Conservation (phyloP, 768 basidiomycete genomes). For the Cyclocybe aegerita region DNA sequence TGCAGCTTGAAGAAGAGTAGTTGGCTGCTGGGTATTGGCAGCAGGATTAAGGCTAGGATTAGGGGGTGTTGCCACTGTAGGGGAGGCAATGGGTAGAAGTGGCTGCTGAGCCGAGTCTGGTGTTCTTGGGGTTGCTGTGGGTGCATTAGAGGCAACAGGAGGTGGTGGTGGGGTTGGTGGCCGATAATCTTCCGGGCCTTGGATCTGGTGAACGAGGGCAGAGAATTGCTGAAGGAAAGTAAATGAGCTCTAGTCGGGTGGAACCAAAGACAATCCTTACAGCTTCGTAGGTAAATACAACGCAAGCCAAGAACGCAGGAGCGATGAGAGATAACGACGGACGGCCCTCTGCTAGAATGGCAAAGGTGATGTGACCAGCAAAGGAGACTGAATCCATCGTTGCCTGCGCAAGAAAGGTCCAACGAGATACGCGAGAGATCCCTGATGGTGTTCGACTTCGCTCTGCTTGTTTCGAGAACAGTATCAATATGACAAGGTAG, state of each 20-base stretch:
- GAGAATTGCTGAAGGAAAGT: conserved; percentile 69
- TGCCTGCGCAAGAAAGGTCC: conserved; percentile 80
- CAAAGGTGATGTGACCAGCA: conserved; percentile 86
- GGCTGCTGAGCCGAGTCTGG: conserved; percentile 8
- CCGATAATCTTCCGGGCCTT: conserved; percentile 65
- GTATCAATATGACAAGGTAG: conserved; percentile 63
- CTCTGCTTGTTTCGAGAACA: conserved; percentile 76
- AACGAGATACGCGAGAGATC: conserved; percentile 76
- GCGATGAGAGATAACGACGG: conserved; percentile 80
- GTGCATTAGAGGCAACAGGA: conserved; percentile 14
- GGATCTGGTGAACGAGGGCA: conserved; percentile 77
- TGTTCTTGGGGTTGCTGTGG: conserved; percentile 15
- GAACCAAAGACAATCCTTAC: conserved; percentile 38
- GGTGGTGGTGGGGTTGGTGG: conserved; percentile 26
- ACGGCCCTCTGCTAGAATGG: conserved; percentile 79
- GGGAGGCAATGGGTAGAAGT: conserved; percentile 12
- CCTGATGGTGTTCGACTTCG: conserved; percentile 76
- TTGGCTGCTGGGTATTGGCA: conserved; percentile 14
- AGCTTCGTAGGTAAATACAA: conserved; percentile 80
- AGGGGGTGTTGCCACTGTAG: conserved; percentile 14
- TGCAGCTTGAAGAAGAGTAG: conserved; percentile 19
- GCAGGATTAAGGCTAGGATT: too few species aligned
- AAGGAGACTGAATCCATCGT: conserved; percentile 83
- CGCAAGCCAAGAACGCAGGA: conserved; percentile 80
- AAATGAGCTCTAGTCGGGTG: not conserved